Evolutionary conservation across 2,329 filamentous ascomycete genomes (phyloP).

Genomic region (Colletotrichum sp.): DNA sequence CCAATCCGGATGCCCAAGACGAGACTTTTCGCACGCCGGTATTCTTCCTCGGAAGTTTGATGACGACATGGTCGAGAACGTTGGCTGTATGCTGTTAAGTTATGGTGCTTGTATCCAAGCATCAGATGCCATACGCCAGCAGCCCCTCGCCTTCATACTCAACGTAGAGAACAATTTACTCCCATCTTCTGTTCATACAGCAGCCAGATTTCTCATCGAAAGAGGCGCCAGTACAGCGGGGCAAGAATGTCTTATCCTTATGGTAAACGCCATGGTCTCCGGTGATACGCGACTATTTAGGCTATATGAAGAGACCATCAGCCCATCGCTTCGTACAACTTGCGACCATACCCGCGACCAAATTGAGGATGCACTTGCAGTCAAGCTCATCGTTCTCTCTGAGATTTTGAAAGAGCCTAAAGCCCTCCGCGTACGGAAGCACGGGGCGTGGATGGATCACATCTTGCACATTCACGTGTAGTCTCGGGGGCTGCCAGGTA

Average conservation of each 20-base stretch:
- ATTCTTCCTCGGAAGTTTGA: not conserved
- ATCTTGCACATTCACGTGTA: accelerated
- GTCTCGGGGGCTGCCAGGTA: not conserved
- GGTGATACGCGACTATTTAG: not conserved
- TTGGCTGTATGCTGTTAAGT: not conserved
- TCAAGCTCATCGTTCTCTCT: not conserved
- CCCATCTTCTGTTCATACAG: not conserved
- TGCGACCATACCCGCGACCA: not conserved
- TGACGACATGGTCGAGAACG: not conserved
- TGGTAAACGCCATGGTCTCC: not conserved
- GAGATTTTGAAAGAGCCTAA: not conserved
- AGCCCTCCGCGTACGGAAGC: not conserved
- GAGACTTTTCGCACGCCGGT: not conserved
- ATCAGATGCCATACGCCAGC: not conserved
- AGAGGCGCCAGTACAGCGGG: not conserved
- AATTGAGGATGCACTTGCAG: not conserved
- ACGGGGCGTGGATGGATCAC: not conserved
- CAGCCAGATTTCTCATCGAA: not conserved
- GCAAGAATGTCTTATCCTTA: not conserved
- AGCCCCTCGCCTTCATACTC: not conserved
- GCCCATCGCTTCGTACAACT: not conserved
- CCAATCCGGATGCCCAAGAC: not conserved
- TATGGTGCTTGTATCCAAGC: not conserved
- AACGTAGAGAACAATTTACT: not conserved
- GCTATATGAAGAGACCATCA: not conserved